Percentiles rank a stretch among this genome's conserved stretches.
Conservation (phyloP, 768 basidiomycete genomes). For the Cystofilobasidium ferigula region DNA sequence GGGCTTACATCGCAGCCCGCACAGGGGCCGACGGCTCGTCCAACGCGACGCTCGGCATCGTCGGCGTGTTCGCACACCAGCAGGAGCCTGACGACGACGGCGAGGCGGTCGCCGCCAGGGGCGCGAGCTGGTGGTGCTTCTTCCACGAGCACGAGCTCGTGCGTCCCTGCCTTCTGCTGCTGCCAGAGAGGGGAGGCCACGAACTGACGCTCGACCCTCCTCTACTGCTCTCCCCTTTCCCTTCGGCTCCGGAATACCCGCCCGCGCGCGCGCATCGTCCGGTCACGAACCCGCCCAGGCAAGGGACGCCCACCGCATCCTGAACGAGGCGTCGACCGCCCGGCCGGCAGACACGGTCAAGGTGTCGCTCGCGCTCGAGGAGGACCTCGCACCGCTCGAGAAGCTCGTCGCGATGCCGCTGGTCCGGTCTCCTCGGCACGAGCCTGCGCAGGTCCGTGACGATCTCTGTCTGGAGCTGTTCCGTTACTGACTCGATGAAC, state of each 20-base stretch:
- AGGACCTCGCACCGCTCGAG: conserved; percentile 1
- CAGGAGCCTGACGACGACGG: neutral
- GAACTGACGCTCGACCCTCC: too few relatives aligned
- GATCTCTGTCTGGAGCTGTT: neutral
- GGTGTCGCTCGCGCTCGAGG: neutral
- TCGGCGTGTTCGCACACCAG: neutral
- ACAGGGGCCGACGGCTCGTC: neutral
- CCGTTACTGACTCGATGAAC: neutral
- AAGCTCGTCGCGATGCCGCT: neutral
- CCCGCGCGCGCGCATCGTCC: neutral
- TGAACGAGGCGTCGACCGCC: neutral
- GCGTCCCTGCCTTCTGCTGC: too few relatives aligned
- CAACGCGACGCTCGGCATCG: neutral
- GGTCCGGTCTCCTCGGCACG: neutral
- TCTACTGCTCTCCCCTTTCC: neutral
- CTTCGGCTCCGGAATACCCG: neutral
- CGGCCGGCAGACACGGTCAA: neutral
- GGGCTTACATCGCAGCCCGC: neutral
- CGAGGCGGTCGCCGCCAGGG: neutral
- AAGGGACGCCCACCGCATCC: neutral
- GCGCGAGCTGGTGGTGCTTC: neutral
- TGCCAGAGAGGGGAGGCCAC: too few relatives aligned
- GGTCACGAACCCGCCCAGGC: neutral
- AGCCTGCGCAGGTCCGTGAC: neutral
- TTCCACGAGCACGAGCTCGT: neutral